Evolutionary conservation across 2,329 filamentous ascomycete genomes (phyloP).

Genomic region (Capronia americana): DNA sequence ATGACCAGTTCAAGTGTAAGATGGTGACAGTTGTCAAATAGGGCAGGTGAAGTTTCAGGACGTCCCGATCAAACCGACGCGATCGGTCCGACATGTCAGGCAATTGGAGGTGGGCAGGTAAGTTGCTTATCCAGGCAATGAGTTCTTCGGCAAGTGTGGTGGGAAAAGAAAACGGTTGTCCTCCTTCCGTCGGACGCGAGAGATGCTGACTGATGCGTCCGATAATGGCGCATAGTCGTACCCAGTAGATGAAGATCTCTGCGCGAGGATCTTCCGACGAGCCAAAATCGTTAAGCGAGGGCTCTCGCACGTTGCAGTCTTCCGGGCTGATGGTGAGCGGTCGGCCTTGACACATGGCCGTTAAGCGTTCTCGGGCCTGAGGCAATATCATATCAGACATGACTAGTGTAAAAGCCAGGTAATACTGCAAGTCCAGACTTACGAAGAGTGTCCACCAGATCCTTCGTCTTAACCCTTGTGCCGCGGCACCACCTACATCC

Average conservation of each 20-base stretch:
- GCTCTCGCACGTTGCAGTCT: constrained; percentile 51
- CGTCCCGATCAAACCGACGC: constrained; percentile 48
- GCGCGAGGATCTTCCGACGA: constrained; percentile 46
- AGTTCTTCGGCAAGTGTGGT: constrained; percentile 45
- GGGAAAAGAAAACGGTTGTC: constrained; percentile 35
- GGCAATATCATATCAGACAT: neutral
- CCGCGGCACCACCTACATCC: constrained; percentile 32
- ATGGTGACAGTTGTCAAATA: constrained; percentile 53
- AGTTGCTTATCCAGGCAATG: constrained; percentile 46
- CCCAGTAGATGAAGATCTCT: constrained; percentile 53
- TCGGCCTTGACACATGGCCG: constrained; percentile 53
- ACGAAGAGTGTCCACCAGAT: constrained; percentile 55
- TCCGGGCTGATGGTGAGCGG: constrained; percentile 53
- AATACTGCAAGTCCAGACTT: constrained; percentile 1
- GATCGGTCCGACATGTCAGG: constrained; percentile 44
- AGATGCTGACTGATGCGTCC: constrained; percentile 51
- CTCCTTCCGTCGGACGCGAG: constrained; percentile 41
- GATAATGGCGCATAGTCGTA: constrained; percentile 51
- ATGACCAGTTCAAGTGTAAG: constrained; percentile 47
- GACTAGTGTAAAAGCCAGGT: neutral
- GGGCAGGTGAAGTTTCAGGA: constrained; percentile 52
- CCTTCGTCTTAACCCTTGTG: constrained; percentile 45
- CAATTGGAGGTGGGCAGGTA: constrained; percentile 46
- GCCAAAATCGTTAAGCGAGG: constrained; percentile 48
- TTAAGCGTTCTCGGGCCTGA: constrained; percentile 47